Evolutionary conservation across 2,329 filamentous ascomycete species (phyloP).

Genomic region (Neofusicoccum cordaticola): DNA sequence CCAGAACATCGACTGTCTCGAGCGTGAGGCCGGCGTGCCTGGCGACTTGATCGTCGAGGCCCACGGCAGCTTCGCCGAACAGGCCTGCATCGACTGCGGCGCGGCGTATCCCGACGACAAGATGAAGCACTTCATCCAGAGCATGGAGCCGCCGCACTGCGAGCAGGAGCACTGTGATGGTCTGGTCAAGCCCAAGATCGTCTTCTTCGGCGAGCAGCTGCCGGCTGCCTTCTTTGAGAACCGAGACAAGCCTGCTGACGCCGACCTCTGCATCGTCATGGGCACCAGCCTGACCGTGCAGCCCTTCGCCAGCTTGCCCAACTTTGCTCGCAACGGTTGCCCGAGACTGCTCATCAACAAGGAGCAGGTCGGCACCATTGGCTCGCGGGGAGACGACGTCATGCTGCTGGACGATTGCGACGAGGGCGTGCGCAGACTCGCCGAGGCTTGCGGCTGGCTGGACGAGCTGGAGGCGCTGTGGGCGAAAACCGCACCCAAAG

Average conservation of each 20-base stretch:
- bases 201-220: slow-evolving; percentile 82
- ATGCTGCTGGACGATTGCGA: slow-evolving; percentile 81
- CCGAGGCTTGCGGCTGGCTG: slow-evolving; percentile 77
- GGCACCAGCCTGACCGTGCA: slow-evolving; percentile 86
- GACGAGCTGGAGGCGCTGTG: slow-evolving; percentile 78
- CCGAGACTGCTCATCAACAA: slow-evolving; percentile 86
- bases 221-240: slow-evolving; percentile 64
- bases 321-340: slow-evolving; percentile 57
- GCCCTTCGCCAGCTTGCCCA: slow-evolving; percentile 81
- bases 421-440: slow-evolving; percentile 72
- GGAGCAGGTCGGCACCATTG: slow-evolving; percentile 77
- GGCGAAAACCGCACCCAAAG: slow-evolving; percentile 62
- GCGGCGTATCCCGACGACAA: slow-evolving; percentile 65
- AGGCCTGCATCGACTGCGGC: slow-evolving; percentile 88
- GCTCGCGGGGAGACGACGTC: slow-evolving; percentile 78
- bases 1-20: slow-evolving; percentile 96
- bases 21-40: slow-evolving; percentile 81
- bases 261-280: slow-evolving; percentile 79
- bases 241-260: slow-evolving; percentile 54
- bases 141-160: slow-evolving; percentile 70
- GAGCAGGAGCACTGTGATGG: slow-evolving; percentile 62
- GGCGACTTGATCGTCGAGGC: slow-evolving; percentile 82
- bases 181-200: slow-evolving; percentile 88
- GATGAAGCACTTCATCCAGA: slow-evolving; percentile 69
- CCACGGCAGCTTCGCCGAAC: slow-evolving; percentile 86